phyloP scores from a whole-genome alignment of 208 protist species.

The Acanthamoeba royreba region DNA sequence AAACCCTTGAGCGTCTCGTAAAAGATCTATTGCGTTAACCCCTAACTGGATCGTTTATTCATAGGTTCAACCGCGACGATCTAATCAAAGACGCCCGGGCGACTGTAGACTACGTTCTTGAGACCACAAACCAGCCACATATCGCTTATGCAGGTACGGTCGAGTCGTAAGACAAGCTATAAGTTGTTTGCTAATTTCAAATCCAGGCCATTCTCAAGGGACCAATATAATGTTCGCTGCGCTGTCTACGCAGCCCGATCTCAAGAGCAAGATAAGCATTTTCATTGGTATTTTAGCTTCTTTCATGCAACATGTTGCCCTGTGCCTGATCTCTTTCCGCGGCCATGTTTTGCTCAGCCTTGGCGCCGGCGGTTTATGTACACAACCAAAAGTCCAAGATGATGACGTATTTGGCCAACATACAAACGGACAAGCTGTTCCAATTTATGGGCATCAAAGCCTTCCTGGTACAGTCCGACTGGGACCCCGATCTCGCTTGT shows the following conservation, averaged over 20 bases:
- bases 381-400: constrained; percentile 30
- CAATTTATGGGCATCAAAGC: constrained; percentile 21
- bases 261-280: not conserved
- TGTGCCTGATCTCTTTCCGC: not conserved
- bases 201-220: not conserved
- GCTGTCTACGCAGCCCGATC: not conserved
- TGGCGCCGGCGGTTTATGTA: constrained; percentile 2
- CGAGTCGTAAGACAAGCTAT: too few species aligned
- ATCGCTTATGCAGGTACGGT: not conserved
- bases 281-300: not conserved
- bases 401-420: constrained; percentile 26
- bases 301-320: not conserved
- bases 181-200: not conserved
- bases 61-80: not conserved
- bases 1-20: too few species aligned
- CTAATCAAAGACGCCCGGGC: not conserved
- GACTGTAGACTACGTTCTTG: not conserved
- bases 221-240: not conserved
- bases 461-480: not conserved
- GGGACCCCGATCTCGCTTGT: not conserved
- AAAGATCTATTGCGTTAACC: not conserved
- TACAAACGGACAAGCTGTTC: constrained; percentile 11
- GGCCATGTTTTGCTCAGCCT: not conserved
- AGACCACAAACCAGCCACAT: not conserved
- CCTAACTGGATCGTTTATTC: not conserved